phyloP scores from a whole-genome alignment of 1,284 basidiomycete genomes.

The Takashimella tepidaria region DNA sequence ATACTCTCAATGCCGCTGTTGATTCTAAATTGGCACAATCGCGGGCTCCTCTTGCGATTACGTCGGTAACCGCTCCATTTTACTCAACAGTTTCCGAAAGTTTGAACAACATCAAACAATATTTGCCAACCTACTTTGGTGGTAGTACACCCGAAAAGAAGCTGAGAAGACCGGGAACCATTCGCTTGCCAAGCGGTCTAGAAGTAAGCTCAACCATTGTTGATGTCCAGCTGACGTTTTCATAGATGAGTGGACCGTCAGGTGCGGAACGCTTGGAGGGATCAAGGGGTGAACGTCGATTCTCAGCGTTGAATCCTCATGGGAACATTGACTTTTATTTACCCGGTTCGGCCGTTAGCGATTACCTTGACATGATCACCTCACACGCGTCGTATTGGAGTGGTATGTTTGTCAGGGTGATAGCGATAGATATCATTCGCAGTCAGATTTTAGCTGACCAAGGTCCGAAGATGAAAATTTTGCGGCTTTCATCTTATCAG shows the following conservation, averaged over 20 bases:
- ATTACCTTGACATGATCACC: slow-evolving; percentile 46
- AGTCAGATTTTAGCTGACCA: not conserved
- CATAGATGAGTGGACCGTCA: slow-evolving; percentile 36
- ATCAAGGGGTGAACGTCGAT: slow-evolving; percentile 42
- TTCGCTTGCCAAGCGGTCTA: slow-evolving; percentile 39
- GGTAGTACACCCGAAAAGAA: slow-evolving; percentile 20
- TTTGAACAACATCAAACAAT: slow-evolving; percentile 31
- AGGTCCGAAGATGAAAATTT: slow-evolving; percentile 24
- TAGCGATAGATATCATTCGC: too few relatives aligned
- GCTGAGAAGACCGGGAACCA: slow-evolving; percentile 29
- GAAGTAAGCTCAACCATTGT: slow-evolving; percentile 22
- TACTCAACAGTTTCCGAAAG: slow-evolving; percentile 39
- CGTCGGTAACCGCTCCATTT: slow-evolving; percentile 48
- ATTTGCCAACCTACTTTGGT: slow-evolving; percentile 31
- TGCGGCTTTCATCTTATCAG: slow-evolving; percentile 44
- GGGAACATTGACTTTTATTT: slow-evolving; percentile 47
- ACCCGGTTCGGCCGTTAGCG: slow-evolving; percentile 42
- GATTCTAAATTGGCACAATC: slow-evolving; percentile 42
- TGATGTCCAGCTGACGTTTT: not conserved
- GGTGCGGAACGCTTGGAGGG: slow-evolving; percentile 41
- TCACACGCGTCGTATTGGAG: slow-evolving; percentile 47
- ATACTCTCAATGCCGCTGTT: slow-evolving; percentile 45
- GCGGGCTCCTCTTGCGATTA: slow-evolving; percentile 49
- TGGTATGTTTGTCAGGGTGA: slow-evolving; percentile 16
- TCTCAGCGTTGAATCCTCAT: slow-evolving; percentile 48